Base-by-base conservation (phyloP, 2,329 filamentous ascomycete species). In the Pseudogymnoascus sp. region DNA sequence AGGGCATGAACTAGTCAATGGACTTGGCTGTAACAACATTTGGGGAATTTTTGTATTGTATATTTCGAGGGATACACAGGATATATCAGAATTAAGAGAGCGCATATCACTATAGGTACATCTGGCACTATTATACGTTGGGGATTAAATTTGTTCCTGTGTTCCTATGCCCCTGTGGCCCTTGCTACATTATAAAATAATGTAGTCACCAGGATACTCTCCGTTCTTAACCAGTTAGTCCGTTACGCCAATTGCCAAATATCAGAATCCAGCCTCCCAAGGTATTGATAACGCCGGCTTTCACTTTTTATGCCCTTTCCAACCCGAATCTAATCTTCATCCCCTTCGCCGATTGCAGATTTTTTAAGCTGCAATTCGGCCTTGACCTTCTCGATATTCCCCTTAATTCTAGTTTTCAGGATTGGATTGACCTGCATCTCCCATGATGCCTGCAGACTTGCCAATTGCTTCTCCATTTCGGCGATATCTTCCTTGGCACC, bases 1-100 rank as follows among this genome's bases (percentile, higher is more conserved):
- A 89, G 83, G 84, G 86, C 46, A 91, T 93, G 89, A 86, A 80
- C 78, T 64, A 63, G 62, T 33, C 35, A 24, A 37, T 37, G 38
- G 59, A 12, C 7, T 40, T 38, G 59, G 35, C 14, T 60, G 59
- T 60, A 60, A 38, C 33, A 60, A 38, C 59, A 60, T 28, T 78
- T 33, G 50, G 10, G 50, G 26, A 12, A 11, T n/a, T 19, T 12
- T 56, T 56, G 50, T 56, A 33, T 33, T 56, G 50, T 33, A 56
- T 56, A 56, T 56, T 56, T 33, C 10, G 16, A 56, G 50, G 50
- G 50, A 22, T 56, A 31, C 14, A 33, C 28, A 33, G 50, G 50
- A 33, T 56, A 56, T 33, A 56, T 22, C 16, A 56, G 28, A 56
- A 33, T 56, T 33, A 26, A 33, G 50, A 56, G 31, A 56, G 28